Percentiles rank a stretch among this genome's conserved stretches.
phyloP scores from a whole-genome alignment of 192 early-diverging fungal species.

The Coemansia sp. region DNA sequence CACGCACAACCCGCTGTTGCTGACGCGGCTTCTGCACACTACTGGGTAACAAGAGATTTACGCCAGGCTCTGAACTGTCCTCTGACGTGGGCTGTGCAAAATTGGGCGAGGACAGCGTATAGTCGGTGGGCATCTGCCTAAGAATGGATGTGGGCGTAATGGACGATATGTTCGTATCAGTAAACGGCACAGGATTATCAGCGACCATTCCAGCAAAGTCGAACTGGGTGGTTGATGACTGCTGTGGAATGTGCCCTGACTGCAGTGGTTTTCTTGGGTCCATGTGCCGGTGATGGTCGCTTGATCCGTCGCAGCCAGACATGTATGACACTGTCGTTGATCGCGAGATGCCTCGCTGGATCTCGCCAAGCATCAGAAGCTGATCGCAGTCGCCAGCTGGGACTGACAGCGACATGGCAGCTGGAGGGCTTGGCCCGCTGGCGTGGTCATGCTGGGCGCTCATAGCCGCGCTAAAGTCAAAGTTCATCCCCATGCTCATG shows the following conservation, averaged over 20 bases:
- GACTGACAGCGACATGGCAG: slow-evolving; percentile 3
- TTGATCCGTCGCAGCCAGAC: slow-evolving; percentile 4
- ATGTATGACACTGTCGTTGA: slow-evolving; percentile 17
- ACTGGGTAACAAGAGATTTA: background rate
- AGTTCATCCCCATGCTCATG: background rate
- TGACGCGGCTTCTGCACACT: background rate
- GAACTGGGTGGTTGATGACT: slow-evolving; percentile 19
- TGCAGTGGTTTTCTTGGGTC: slow-evolving; percentile 3
- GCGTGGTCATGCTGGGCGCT: background rate
- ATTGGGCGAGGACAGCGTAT: slow-evolving; percentile 17
- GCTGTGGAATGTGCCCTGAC: slow-evolving; percentile 3
- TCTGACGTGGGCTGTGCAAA: background rate
- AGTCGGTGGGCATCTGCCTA: slow-evolving; percentile 28
- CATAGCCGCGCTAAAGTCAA: slow-evolving; percentile 13
- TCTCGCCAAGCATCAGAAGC: slow-evolving; percentile 13
- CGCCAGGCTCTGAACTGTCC: background rate
- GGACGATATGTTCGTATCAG: background rate
- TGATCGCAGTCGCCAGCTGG: slow-evolving; percentile 16
- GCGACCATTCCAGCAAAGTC: slow-evolving; percentile 44
- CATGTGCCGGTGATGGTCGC: background rate
- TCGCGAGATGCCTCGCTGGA: slow-evolving; percentile 10
- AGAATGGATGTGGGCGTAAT: slow-evolving; percentile 15
- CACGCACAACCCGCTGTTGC: slow-evolving; percentile 37
- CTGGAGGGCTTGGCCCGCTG: background rate
- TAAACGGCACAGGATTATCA: slow-evolving; percentile 17